Conservation (phyloP, 345 rosid species). For the Dovyalis caffra region DNA sequence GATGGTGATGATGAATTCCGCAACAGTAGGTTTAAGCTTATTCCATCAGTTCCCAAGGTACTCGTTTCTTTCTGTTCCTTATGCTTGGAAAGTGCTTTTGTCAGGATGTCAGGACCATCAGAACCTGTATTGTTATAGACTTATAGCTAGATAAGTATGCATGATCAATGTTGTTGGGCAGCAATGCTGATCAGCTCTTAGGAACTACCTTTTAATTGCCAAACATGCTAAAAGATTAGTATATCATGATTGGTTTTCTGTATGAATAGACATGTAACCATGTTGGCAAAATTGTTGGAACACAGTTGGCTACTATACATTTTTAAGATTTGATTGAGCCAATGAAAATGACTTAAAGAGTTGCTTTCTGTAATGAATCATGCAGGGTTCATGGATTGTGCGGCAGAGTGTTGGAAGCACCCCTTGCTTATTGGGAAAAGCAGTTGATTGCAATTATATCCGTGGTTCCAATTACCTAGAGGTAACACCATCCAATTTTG, state of each 20-base stretch:
- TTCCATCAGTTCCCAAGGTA: conserved; percentile 96
- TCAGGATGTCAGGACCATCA: not conserved
- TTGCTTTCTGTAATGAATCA: not conserved
- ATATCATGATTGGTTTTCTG: not conserved
- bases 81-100: not conserved
- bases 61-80: conserved; percentile 9
- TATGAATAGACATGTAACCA: not conserved
- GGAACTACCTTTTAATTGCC: not conserved
- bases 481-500: conserved; percentile 32
- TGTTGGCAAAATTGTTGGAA: not conserved
- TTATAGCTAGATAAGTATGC: not conserved
- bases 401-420: conserved; percentile 99
- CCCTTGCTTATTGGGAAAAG: conserved; percentile 93
- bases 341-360: not conserved
- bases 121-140: not conserved
- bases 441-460: conserved; percentile 93
- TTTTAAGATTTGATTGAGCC: not conserved
- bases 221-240: not conserved
- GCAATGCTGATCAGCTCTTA: not conserved
- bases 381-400: conserved; percentile 99
- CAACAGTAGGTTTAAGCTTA: conserved; percentile 93
- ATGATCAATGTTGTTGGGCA: not conserved
- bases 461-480: conserved; percentile 84
- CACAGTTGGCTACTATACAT: not conserved
- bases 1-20: conserved; percentile 99